Evolutionary conservation across 2,329 filamentous ascomycete genomes (phyloP), one percentile per base, ranked within the genome.

Genomic region (Colletotrichum theobromicola): DNA sequence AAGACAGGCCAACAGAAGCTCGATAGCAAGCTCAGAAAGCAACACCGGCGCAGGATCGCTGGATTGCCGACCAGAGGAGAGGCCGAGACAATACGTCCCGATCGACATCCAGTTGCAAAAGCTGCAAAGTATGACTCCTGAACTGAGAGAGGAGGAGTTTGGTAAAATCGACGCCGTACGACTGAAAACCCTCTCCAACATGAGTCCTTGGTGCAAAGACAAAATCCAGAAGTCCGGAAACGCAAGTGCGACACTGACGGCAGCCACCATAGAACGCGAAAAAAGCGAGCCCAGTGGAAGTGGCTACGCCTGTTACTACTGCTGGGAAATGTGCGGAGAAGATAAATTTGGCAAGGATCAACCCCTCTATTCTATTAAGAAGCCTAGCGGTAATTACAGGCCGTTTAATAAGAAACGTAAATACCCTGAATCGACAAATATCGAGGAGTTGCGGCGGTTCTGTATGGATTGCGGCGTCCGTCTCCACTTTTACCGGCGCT

Each of bases 41-140:
- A 50, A 50, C 42, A 1, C 2, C n/a, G 42, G 42, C n/a, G n/a
- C 42, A 13, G 2, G 4, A 21, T 50, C 42, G 42, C 0, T 50
- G n/a, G n/a, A 50, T 50, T 6, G 6, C 2, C 42, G 24, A 12
- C 42, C 42, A n/a, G 42, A 50, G 42, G n/a, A 50, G 42, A 21
- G n/a, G n/a, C 42, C 7, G 4, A 2, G 2, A 0, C 42, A 21
- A 13, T 9, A 21, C n/a, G 1, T n/a, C 24, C 24, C n/a, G 42
- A 21, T 50, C 42, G 42, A 21, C n/a, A 12, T 1, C n/a, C n/a
- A 13, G 3, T 13, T 4, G 2, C 42, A 2, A 50, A 50, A n/a
- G 42, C 42, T 50, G 42, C 42, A 50, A 4, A 21, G 42, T 13
- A 50, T 21, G 42, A 50, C 42, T 2, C n/a, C n/a, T 13, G 42